Conservation (phyloP, 2,329 filamentous ascomycete species). For the Xylariaceae sp. region DNA sequence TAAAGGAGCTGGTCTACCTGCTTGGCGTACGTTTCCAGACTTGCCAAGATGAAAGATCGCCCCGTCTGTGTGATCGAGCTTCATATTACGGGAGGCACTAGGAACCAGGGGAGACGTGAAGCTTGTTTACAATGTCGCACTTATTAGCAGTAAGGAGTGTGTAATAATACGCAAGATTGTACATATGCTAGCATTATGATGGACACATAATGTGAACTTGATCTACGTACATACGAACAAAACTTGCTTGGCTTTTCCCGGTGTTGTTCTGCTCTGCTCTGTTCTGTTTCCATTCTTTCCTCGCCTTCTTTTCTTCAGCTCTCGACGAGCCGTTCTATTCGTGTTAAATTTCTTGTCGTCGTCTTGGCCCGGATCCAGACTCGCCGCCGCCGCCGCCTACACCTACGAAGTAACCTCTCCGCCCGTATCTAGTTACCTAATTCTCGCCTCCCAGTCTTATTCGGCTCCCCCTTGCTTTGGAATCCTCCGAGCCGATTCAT, state of each 20-base stretch:
- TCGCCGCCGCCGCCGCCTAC: not conserved
- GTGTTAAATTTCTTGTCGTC: slow-evolving; percentile 2
- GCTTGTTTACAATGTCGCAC: not conserved
- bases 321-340: slow-evolving; percentile 26
- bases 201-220: slow-evolving; percentile 4
- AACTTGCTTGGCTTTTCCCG: not conserved
- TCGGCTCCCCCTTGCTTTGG: not conserved
- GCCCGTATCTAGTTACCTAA: not conserved
- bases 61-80: not conserved
- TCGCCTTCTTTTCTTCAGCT: slow-evolving; percentile 11
- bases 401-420: no score
- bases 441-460: not conserved
- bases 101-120: not conserved
- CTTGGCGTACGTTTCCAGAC: not conserved
- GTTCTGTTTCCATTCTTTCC: not conserved
- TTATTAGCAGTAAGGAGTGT: not conserved
- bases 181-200: not conserved
- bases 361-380: slow-evolving; percentile 16
- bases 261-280: slow-evolving; percentile 1
- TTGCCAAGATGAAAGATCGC: not conserved
- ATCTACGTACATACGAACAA: not conserved
- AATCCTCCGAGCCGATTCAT: slow-evolving; percentile 6
- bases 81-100: not conserved
- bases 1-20: not conserved
- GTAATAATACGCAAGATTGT: not conserved